These are phyloP conservation scores for Russula compacta DNA, from an alignment of 768 basidiomycete genomes.

Conservation along the genomic window DNA sequence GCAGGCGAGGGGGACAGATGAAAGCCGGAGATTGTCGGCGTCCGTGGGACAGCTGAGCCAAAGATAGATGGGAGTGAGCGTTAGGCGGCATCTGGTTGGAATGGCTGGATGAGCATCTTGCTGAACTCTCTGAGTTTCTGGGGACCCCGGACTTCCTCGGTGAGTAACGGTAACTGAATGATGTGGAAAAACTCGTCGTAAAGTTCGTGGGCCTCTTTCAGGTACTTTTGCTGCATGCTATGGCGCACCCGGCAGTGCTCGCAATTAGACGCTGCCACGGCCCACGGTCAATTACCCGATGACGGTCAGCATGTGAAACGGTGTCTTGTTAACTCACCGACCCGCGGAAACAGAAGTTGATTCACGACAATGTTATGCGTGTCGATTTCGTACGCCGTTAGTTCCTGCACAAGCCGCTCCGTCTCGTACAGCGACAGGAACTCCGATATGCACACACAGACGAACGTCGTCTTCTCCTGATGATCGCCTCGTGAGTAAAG, in stretches of 20 bases:
- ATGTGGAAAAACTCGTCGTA: slow-evolving; percentile 99
- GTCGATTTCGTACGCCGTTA: slow-evolving; percentile 91
- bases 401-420: slow-evolving; percentile 92
- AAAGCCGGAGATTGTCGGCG: neutral
- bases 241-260: slow-evolving; percentile 91
- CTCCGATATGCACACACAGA: slow-evolving; percentile 98
- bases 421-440: slow-evolving; percentile 98
- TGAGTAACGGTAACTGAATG: slow-evolving; percentile 82
- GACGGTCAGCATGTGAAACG: neutral
- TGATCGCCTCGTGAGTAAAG: neutral
- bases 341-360: slow-evolving; percentile 89
- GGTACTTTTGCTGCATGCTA: slow-evolving; percentile 98
- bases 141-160: slow-evolving; percentile 94
- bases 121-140: slow-evolving; percentile 91
- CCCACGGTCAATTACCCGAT: neutral
- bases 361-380: slow-evolving; percentile 99
- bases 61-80: neutral
- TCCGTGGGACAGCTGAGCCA: neutral
- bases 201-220: slow-evolving; percentile 91
- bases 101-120: slow-evolving; percentile 82
- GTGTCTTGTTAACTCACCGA: slow-evolving; percentile 43
- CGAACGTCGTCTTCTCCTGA: slow-evolving; percentile 97
- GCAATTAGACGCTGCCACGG: slow-evolving; percentile 71
- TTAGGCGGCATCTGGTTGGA: slow-evolving; percentile 35
- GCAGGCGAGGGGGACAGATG: neutral